Percentiles rank a stretch among this genome's conserved stretches.
These are phyloP conservation scores for Nemania sp. DNA, from an alignment of 2,329 filamentous ascomycete genomes.

Conservation along the genomic window DNA sequence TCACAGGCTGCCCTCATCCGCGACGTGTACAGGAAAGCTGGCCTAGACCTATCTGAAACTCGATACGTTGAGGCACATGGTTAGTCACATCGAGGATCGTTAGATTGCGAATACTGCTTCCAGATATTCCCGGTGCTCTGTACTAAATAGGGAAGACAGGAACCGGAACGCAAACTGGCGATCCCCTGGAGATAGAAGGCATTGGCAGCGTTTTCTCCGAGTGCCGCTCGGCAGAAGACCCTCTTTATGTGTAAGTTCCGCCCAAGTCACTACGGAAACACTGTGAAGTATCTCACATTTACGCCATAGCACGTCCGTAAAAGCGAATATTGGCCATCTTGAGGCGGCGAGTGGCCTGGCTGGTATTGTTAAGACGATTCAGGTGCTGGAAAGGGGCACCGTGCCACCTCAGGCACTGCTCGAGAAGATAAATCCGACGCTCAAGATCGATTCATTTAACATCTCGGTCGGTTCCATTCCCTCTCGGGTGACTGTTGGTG, in stretches of 20 bases:
- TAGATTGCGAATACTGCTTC: not conserved
- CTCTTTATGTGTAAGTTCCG: conserved; percentile 1
- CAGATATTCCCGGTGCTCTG: no score
- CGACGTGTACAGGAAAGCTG: conserved; percentile 40
- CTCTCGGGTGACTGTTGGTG: not conserved
- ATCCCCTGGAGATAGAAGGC: not conserved
- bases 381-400: conserved; percentile 18
- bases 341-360: conserved; percentile 25
- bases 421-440: conserved; percentile 25
- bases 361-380: conserved; percentile 25
- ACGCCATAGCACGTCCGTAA: not conserved
- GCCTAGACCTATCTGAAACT: conserved; percentile 34
- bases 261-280: not conserved
- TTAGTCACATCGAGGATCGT: conserved; percentile 16
- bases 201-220: not conserved
- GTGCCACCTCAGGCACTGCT: conserved; percentile 21
- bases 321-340: conserved; percentile 14
- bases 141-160: no score
- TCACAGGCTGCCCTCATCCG: conserved; percentile 46
- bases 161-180: not conserved
- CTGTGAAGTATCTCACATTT: not conserved
- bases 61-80: conserved; percentile 40
- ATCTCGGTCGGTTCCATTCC: not conserved
- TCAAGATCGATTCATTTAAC: conserved; percentile 12
- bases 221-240: not conserved